Base-by-base conservation (phyloP, 1,139 yeast species). In the Pichia sp. region DNA sequence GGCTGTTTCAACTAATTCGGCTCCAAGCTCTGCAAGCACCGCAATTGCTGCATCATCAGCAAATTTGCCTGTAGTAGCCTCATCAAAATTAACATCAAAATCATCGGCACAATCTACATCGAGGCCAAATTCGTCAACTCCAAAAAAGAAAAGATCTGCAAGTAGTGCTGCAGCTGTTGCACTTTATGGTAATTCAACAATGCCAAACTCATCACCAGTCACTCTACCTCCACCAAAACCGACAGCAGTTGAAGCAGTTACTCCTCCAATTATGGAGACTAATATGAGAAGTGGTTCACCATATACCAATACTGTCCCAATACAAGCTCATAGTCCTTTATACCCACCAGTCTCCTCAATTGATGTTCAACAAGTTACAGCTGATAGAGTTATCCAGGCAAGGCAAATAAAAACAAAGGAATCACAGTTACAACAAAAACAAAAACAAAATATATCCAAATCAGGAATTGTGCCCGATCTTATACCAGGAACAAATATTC, bases 401-500 rank as follows among this genome's bases (percentile, higher is more conserved):
- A 41, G 43, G 33, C 46, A 37, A 37, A 2, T 11, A 12, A 27
- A 34, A 16, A 4, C 37, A 24, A 35, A 35, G 41, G 40, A 39
- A 32, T 6, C 20, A 28, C 9, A 38, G 11, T 12, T 36, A 28
- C 28, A 33, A 7, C 12, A 28, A 30, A 4, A 1, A 28, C 30
- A 44, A 33, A 24, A 12, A 4, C 23, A 30, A 9, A n/a, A 30
- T n/a, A 31, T 16, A 9, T 7, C 30, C 42, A 37, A 37, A 12
- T 16, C 16, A 16, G 16, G 16, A 16, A 16, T 16, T 16, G 16
- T 16, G 16, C 16, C 16, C 16, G 60, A 55, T 35, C 46, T 53
- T 46, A 76, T 76, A 46, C 81, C 82, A 0, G 82, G 82, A 2
- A 76, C 82, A 0, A 76, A 75, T 49, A 77, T 77, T 39, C 69